Base-by-base conservation (phyloP, 2,329 filamentous ascomycete genomes). In the Hymenoscyphus infarciens region DNA sequence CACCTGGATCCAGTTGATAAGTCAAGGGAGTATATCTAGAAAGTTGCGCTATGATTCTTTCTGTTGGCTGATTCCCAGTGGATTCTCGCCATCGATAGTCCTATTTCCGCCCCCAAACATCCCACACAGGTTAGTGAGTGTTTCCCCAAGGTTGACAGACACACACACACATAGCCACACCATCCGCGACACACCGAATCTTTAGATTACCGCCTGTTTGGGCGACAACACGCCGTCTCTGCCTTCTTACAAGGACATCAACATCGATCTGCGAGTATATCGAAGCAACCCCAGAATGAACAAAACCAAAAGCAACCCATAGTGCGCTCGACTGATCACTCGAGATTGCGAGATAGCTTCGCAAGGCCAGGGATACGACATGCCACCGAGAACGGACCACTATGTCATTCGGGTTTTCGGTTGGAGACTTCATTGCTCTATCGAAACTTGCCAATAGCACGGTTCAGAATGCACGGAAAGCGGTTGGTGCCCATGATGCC, bases 401-500 rank as follows among this genome's bases (percentile, higher is more conserved):
- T 2, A 67, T 64, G 59, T 59, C 33, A 7, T 63, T 66, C 60
- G 61, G 63, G 5, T 58, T 61, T 27, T 62, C 60, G 1, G 39
- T 61, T 15, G 58, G 62, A 16, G 65, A 66, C 42, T n/a, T 57
- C 8, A 29, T 66, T 22, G 15, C 49, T 5, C 31, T 64, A 8
- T 42, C 49, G 1, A 49, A 64, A 27, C 61, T 66, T 3, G 64
- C 59, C 27, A 61, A 15, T n/a, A 55, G 29, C 2, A 57, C 49
- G 6, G 16, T 64, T 15, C 42, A 63, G 35, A 57, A 56, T 11
- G 31, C 59, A 49, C 80, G 80, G 61, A 74, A 77, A n/a, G 76
- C 79, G 3, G 77, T 78, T 13, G 72, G 77, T 2, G 76, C 79
- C 29, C 80, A 83, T 61, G 75, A 75, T 57, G 76, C 79, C 31